Conservation (phyloP, 2,329 filamentous ascomycete species). For the Colletotrichum costaricense region DNA sequence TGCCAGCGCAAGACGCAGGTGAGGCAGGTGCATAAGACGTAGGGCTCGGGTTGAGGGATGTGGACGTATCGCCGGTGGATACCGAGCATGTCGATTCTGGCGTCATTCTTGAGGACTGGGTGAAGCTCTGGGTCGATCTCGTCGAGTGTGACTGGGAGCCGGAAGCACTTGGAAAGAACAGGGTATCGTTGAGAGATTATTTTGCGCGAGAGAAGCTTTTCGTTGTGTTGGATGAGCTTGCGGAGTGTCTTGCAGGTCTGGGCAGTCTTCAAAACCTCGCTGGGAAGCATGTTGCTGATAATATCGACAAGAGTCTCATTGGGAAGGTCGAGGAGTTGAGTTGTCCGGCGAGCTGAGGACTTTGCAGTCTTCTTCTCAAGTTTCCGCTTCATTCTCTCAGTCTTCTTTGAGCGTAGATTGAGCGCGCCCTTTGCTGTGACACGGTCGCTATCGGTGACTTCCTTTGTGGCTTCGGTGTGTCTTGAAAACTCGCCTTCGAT, state of each 20-base stretch:
- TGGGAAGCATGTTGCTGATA: conserved; percentile 57
- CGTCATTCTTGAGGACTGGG: conserved; percentile 51
- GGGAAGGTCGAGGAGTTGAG: conserved; percentile 59
- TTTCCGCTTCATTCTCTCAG: conserved; percentile 29
- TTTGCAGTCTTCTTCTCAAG: conserved; percentile 26
- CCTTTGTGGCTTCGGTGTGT: conserved; percentile 1
- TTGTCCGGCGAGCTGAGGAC: conserved; percentile 31
- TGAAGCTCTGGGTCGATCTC: conserved; percentile 50
- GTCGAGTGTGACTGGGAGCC: conserved; percentile 57
- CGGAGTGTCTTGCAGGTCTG: conserved; percentile 54
- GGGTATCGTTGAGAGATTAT: conserved; percentile 61
- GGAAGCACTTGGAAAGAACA: conserved; percentile 62
- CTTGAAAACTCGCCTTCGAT: neutral
- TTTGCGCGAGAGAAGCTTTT: conserved; percentile 52
- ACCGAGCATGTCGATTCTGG: conserved; percentile 54
- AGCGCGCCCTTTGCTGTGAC: conserved; percentile 21
- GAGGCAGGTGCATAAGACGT: conserved; percentile 65
- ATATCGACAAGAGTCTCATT: conserved; percentile 63
- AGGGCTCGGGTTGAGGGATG: conserved; percentile 56
- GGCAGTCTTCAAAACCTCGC: conserved; percentile 60
- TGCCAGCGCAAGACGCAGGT: conserved; percentile 69
- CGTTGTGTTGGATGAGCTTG: conserved; percentile 56
- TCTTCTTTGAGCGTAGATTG: conserved; percentile 33
- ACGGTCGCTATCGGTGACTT: conserved; percentile 26
- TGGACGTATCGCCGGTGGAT: conserved; percentile 66